Evolutionary conservation across 2,329 filamentous ascomycete genomes (phyloP).

Genomic region (Penicillium sp.): DNA sequence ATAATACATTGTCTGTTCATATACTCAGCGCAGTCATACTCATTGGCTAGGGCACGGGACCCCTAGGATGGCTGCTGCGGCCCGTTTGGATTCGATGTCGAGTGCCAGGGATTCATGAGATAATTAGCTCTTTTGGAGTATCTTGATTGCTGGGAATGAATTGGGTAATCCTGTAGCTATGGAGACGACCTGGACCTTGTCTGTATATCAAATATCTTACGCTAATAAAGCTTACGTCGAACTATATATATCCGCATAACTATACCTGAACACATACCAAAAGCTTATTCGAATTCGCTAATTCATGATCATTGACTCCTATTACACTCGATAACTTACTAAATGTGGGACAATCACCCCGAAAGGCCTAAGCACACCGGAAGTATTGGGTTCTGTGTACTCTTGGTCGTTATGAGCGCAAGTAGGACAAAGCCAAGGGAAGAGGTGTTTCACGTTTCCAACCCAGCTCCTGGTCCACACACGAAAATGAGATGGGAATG

Average conservation of each 20-base stretch:
- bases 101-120: background rate
- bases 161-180: background rate
- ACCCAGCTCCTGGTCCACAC: conserved; percentile 3
- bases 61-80: conserved; percentile 18
- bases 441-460: conserved; percentile 11
- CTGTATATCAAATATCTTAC: background rate
- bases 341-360: background rate
- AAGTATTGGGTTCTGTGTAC: conserved; percentile 7
- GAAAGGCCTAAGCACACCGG: conserved; percentile 15
- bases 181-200: too few relatives aligned
- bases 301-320: background rate
- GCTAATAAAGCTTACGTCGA: background rate
- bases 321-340: background rate
- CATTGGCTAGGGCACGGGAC: conserved; percentile 5
- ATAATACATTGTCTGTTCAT: background rate
- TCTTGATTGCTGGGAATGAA: background rate
- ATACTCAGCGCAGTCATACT: background rate
- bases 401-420: conserved; percentile 5
- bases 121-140: background rate
- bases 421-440: conserved; percentile 20
- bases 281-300: background rate
- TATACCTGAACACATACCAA: too few relatives aligned
- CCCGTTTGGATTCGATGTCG: conserved; percentile 6
- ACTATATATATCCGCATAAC: background rate
- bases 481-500: background rate